A percentile compares a stretch with the other conserved stretches of the same genome.
These are phyloP conservation scores for Clarireedia monteithiana DNA, from an alignment of 2,329 filamentous ascomycete species.

Conservation along the genomic window DNA sequence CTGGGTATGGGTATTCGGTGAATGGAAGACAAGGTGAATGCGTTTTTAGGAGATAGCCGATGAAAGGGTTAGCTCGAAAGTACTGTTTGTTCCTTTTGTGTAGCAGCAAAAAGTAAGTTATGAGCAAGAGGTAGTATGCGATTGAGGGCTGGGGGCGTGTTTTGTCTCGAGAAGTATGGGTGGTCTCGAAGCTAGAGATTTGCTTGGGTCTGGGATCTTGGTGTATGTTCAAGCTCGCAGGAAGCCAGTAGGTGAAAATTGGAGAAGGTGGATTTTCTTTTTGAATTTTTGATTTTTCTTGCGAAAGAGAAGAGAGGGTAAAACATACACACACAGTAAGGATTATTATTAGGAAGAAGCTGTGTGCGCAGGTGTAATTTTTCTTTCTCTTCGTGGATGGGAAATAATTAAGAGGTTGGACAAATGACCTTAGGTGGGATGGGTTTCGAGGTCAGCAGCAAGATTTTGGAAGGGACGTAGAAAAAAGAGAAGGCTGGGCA, in stretches of 20 bases:
- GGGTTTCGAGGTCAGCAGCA: background rate
- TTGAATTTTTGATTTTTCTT: no score
- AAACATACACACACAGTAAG: background rate
- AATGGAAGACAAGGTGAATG: conserved; percentile 26
- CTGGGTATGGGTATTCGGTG: conserved; percentile 1
- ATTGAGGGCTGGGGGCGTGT: background rate
- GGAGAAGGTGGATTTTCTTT: no score
- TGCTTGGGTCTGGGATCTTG: no score
- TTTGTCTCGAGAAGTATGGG: background rate
- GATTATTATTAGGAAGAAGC: background rate
- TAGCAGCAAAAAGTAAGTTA: background rate
- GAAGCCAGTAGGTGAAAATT: no score
- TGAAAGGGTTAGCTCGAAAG: background rate
- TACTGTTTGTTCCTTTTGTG: background rate
- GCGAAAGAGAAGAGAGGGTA: no score
- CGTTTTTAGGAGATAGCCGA: conserved; percentile 11
- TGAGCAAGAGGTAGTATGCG: background rate
- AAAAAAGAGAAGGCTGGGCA: background rate
- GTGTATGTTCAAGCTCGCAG: no score
- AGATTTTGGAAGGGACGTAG: background rate
- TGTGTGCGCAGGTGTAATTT: background rate
- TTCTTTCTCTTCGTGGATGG: background rate
- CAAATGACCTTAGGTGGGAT: background rate
- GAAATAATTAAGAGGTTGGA: background rate
- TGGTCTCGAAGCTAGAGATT: no score